Base-by-base conservation (phyloP, 371 early-diverging fungal species). In the Batrachochytrium dendrobatidis region DNA sequence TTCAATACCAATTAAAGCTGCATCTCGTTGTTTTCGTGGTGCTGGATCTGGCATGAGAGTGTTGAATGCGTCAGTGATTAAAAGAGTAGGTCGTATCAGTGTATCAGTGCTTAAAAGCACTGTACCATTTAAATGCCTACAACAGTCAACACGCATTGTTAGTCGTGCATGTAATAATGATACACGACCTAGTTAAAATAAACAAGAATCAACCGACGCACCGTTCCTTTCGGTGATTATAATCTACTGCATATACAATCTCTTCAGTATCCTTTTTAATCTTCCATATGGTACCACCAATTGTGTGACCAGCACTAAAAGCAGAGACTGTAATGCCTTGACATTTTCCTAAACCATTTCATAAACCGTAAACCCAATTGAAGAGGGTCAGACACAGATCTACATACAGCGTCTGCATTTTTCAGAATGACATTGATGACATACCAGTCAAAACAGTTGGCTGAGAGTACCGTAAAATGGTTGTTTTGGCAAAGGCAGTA, bases 221-320 rank as follows among this genome's bases (percentile, higher is more conserved):
- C 90, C 83, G 76, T 76, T 98, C 99, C 66, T 89, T 91, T 59
- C 87, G 80, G 73, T 98, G 96, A 69, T 98, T 99, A 66, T 89
- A 90, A 67, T 97, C 93, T 28, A 95, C 93, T 1, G 94, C 95
- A 66, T 99, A 92, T 1, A 98, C 78, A 60, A 99, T 90, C 24
- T 88, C 87, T 56, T 98, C 95, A 6, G 89, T 85, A 53, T 90
- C 94, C 65, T 91, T 93, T 58, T 85, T 85, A 54, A 99, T 93
- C 64, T 90, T 92, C 97, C 96, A 99, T 29, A 99, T 77, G 0
- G 96, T 88, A 39, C 98, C 99, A 22, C 99, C 99, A 51, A 99
- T 76, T 0, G 96, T 88, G 68, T 98, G 94, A 6, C 99, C 99
- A 18, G 97, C 96, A 34, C 88, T 79, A 69, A 89, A 90, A 2